Evolutionary conservation across 1,284 basidiomycete species (phyloP).

Genomic region (Sanghuangporus baumii): DNA sequence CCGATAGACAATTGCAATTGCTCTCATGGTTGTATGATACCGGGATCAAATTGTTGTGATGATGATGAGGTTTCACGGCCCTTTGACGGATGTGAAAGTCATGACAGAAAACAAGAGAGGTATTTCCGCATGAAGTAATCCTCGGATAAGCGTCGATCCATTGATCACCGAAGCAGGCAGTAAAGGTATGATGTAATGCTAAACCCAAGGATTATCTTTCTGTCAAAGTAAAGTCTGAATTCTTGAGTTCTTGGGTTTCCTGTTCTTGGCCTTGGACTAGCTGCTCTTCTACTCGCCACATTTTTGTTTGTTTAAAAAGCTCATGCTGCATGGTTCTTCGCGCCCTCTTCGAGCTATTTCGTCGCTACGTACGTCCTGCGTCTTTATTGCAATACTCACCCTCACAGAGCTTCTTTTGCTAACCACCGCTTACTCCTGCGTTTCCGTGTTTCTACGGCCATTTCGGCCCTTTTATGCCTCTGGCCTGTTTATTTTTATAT

Average conservation of each 20-base stretch:
- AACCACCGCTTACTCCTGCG: neutral
- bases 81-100: neutral
- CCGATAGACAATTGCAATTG: neutral
- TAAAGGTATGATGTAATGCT: neutral
- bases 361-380: conserved; percentile 14
- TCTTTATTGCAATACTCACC: neutral
- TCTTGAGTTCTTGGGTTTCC: no score
- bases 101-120: neutral
- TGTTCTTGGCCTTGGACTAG: no score
- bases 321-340: conserved; percentile 14
- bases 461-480: neutral
- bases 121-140: no score
- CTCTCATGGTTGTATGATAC: neutral
- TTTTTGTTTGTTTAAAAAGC: neutral
- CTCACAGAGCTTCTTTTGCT: neutral
- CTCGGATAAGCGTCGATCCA: no score
- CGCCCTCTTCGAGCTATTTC: conserved; percentile 17
- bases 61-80: neutral
- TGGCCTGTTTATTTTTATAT: neutral
- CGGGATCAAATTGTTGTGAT: neutral
- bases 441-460: neutral
- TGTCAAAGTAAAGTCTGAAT: no score
- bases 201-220: no score
- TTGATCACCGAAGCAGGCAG: neutral
- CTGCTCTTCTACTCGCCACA: neutral